Evolutionary conservation across 495 filamentous ascomycete species (phyloP).

Genomic region (Parmelia sp.): DNA sequence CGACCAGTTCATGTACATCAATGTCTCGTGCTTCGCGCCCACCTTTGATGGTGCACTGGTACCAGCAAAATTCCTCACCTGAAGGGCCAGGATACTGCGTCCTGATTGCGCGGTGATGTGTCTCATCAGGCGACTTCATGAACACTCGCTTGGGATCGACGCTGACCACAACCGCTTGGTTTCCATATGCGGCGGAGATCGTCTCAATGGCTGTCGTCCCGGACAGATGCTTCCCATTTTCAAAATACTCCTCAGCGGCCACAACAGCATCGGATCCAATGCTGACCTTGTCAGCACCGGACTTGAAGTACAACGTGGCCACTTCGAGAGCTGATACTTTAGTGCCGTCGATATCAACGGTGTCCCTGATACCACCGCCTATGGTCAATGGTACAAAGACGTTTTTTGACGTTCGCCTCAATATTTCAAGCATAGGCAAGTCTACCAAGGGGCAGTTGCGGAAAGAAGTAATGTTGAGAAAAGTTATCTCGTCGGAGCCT

Average conservation of each 20-base stretch:
- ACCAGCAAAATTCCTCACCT: constrained; percentile 87
- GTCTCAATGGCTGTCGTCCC: constrained; percentile 89
- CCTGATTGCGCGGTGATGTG: constrained; percentile 68
- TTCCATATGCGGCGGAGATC: constrained; percentile 89
- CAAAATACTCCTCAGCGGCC: constrained; percentile 85
- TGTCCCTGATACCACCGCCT: constrained; percentile 90
- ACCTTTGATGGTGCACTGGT: constrained; percentile 94
- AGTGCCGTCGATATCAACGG: constrained; percentile 82
- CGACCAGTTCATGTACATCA: constrained; percentile 78
- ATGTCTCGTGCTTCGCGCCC: constrained; percentile 86
- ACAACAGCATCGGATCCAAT: constrained; percentile 93
- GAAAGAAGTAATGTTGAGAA: constrained; percentile 97
- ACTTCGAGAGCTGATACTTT: constrained; percentile 81
- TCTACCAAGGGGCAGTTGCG: constrained; percentile 88
- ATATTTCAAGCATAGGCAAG: constrained; percentile 90
- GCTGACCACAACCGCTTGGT: constrained; percentile 93
- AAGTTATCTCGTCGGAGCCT: constrained; percentile 93
- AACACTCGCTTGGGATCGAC: constrained; percentile 91
- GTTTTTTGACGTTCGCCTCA: constrained; percentile 76
- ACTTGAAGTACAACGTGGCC: constrained; percentile 95
- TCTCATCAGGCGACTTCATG: constrained; percentile 63
- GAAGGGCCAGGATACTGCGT: constrained; percentile 63
- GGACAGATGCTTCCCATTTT: constrained; percentile 54
- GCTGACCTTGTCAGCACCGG: constrained; percentile 96
- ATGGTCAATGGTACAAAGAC: constrained; percentile 98